These are phyloP conservation scores for Novakomyces olei DNA, from an alignment of 805 yeast genomes.

Conservation along the genomic window DNA sequence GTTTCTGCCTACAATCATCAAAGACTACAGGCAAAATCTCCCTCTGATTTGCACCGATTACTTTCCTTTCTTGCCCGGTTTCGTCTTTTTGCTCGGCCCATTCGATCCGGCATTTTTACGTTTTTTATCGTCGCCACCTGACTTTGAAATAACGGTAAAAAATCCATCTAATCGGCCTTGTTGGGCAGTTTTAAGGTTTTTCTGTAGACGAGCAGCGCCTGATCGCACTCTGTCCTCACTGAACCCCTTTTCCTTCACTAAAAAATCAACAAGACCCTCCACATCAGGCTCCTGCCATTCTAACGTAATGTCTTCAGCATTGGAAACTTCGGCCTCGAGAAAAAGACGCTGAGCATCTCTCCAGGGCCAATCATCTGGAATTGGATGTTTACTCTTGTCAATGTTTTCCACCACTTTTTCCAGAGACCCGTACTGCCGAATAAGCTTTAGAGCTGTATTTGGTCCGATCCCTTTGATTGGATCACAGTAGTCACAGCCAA, in stretches of 20 bases:
- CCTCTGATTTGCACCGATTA: too few relatives aligned
- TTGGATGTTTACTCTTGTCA: slow-evolving; percentile 41
- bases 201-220: slow-evolving; percentile 68
- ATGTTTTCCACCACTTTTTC: slow-evolving; percentile 27
- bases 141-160: slow-evolving; percentile 42
- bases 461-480: slow-evolving; percentile 93
- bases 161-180: slow-evolving; percentile 84
- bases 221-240: slow-evolving; percentile 75
- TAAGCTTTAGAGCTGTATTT: slow-evolving; percentile 71
- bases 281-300: slow-evolving; percentile 82
- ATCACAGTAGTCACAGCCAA: slow-evolving; percentile 96
- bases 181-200: slow-evolving; percentile 62
- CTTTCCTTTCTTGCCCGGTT: too few relatives aligned
- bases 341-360: slow-evolving; percentile 72
- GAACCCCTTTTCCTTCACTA: slow-evolving; percentile 77
- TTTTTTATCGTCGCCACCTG: too few relatives aligned
- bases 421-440: slow-evolving; percentile 61
- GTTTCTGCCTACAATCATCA: too few relatives aligned
- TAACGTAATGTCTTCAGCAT: slow-evolving; percentile 37
- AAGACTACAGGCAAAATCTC: too few relatives aligned
- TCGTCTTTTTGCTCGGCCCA: too few relatives aligned
- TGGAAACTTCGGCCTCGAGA: slow-evolving; percentile 54
- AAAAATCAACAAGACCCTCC: slow-evolving; percentile 57
- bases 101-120: too few relatives aligned
- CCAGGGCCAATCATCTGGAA: slow-evolving; percentile 91